A percentile compares a stretch with the other conserved stretches of the same genome.
These are phyloP conservation scores for Paracoccidioides brasiliensis DNA, from an alignment of 2,329 filamentous ascomycete genomes.

Conservation along the genomic window DNA sequence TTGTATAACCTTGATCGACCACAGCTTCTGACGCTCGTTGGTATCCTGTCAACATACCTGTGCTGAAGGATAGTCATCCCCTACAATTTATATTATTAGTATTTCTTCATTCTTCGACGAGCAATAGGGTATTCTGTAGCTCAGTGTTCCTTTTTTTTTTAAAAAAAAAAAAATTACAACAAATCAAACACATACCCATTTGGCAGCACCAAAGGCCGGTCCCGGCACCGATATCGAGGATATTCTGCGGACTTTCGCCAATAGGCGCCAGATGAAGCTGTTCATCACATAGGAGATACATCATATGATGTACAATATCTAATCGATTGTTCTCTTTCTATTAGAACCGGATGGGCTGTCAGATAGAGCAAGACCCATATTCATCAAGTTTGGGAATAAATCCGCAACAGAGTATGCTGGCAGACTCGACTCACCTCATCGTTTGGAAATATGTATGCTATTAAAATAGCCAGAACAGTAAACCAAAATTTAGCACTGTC, in stretches of 20 bases:
- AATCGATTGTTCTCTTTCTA: conserved; percentile 22
- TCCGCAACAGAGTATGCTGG: background rate
- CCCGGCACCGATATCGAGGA: conserved; percentile 21
- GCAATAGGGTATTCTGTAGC: background rate
- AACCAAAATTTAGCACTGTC: background rate
- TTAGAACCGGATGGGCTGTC: background rate
- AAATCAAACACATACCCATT: conserved; percentile 14
- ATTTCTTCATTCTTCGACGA: background rate
- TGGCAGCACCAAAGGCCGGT: conserved; percentile 21
- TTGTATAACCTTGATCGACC: background rate
- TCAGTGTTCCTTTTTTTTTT: no score
- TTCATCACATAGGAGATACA: conserved; percentile 12
- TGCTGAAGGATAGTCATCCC: conserved; percentile 12
- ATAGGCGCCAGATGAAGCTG: conserved; percentile 22
- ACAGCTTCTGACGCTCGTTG: background rate
- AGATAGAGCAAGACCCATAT: background rate
- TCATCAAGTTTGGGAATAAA: background rate
- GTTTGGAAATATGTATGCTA: conserved; percentile 22
- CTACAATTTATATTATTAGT: background rate
- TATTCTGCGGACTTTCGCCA: conserved; percentile 6
- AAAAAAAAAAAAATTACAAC: no score
- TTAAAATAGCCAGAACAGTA: background rate
- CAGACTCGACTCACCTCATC: conserved; percentile 17
- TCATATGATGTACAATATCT: conserved; percentile 27
- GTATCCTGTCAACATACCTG: conserved; percentile 4